Conservation (phyloP, 768 basidiomycete species). For the Kwoniella dendrophila region DNA sequence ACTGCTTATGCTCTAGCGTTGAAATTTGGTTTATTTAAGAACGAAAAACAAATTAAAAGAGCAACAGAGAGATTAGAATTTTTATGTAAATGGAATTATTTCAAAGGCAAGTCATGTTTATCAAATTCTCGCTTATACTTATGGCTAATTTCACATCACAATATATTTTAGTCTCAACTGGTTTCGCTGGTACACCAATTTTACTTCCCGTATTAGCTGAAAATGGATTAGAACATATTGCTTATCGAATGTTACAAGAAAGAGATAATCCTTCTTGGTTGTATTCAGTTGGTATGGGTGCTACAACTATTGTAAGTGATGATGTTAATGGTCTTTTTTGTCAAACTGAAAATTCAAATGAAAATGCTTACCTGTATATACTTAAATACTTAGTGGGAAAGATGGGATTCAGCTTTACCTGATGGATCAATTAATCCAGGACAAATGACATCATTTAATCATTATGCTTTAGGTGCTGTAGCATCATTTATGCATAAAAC, state of each 20-base stretch:
- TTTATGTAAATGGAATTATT: slow-evolving; percentile 26
- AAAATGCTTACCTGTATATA: neutral
- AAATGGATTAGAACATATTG: slow-evolving; percentile 33
- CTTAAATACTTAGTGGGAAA: slow-evolving; percentile 38
- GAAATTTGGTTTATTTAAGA: slow-evolving; percentile 41
- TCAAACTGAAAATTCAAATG: neutral
- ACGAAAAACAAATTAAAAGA: neutral
- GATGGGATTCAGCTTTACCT: slow-evolving; percentile 47
- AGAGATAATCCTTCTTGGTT: slow-evolving; percentile 39
- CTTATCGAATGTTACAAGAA: slow-evolving; percentile 52
- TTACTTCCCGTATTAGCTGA: slow-evolving; percentile 41
- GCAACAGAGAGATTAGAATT: slow-evolving; percentile 31
- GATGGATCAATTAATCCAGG: slow-evolving; percentile 51
- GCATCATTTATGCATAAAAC: slow-evolving; percentile 40
- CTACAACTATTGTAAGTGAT: slow-evolving; percentile 38
- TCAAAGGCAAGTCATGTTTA: slow-evolving; percentile 22
- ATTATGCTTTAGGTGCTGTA: slow-evolving; percentile 48
- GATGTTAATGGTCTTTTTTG: neutral
- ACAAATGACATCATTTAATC: slow-evolving; percentile 52
- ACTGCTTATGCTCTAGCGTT: slow-evolving; percentile 44
- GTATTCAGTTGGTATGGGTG: slow-evolving; percentile 38
- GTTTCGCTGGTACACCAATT: slow-evolving; percentile 53
- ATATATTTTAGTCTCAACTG: slow-evolving; percentile 33
- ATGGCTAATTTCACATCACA: neutral
- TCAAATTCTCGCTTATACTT: neutral